These are phyloP conservation scores for Linnemannia hyalina DNA, from an alignment of 192 early-diverging fungal species.

Conservation along the genomic window DNA sequence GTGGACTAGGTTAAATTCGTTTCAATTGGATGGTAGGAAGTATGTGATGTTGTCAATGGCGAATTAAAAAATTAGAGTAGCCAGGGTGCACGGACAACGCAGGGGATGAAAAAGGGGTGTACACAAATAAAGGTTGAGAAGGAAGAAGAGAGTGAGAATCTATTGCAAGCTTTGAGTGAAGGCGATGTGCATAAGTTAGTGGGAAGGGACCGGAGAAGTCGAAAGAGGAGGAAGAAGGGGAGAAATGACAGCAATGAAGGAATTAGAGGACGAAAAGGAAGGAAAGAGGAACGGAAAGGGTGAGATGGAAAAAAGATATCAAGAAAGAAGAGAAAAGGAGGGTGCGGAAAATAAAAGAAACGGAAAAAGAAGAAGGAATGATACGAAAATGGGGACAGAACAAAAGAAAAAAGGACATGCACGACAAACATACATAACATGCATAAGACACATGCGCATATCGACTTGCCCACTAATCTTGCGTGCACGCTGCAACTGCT, in stretches of 20 bases:
- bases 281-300: not conserved
- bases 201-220: not conserved
- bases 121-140: not conserved
- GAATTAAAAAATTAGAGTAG: not conserved
- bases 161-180: not conserved
- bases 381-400: not conserved
- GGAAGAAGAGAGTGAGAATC: not conserved
- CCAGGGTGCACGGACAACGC: not conserved
- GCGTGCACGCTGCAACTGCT: constrained; percentile 5
- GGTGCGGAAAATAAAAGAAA: constrained; percentile 2
- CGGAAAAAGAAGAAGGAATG: constrained; percentile 5
- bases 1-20: not conserved
- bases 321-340: not conserved
- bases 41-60: not conserved
- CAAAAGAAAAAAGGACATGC: not conserved
- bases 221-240: too few species aligned
- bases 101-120: not conserved
- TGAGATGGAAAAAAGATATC: not conserved
- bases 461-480: not conserved
- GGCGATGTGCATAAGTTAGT: not conserved
- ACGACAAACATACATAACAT: not conserved
- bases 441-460: not conserved
- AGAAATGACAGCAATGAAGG: not conserved
- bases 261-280: not conserved
- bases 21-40: not conserved